Conservation (phyloP, 305 asterid genomes). For the Petunia hybrid region DNA sequence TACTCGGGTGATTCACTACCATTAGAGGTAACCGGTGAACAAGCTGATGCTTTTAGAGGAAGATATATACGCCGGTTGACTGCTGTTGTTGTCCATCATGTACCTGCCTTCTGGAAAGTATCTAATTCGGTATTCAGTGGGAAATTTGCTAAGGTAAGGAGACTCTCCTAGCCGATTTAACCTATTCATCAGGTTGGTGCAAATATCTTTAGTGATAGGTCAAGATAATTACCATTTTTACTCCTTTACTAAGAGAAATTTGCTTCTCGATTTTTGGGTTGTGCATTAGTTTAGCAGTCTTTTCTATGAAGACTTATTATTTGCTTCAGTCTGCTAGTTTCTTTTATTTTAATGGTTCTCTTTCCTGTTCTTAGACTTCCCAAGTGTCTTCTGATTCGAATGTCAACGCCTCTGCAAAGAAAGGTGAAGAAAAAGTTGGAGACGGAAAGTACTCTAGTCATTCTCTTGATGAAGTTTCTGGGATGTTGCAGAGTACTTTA, state of each 20-base stretch:
- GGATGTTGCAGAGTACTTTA: conserved; percentile 82
- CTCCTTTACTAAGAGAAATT: conserved; percentile 15
- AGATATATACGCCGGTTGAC: conserved; percentile 87
- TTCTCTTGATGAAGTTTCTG: conserved; percentile 93
- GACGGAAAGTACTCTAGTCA: conserved; percentile 57
- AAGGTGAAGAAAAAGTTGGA: conserved; percentile 71
- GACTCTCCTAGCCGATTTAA: neutral
- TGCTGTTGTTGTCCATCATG: conserved; percentile 84
- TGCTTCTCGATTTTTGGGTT: conserved; percentile 14
- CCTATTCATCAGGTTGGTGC: neutral
- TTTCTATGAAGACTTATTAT: neutral
- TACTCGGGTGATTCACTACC: conserved; percentile 60
- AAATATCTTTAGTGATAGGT: neutral
- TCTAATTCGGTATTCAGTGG: conserved; percentile 94
- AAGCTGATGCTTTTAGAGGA: conserved; percentile 83
- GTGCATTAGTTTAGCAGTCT: neutral
- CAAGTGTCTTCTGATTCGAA: conserved; percentile 82
- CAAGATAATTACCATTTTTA: neutral
- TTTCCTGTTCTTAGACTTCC: conserved; percentile 65
- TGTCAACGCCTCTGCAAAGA: conserved; percentile 54
- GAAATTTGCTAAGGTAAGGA: conserved; percentile 87
- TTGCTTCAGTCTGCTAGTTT: conserved; percentile 25
- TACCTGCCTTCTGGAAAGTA: conserved; percentile 97
- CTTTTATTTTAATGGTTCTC: conserved; percentile 26
- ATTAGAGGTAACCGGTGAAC: conserved; percentile 60